These are phyloP conservation scores for Talaromyces pinophilus DNA, from an alignment of 2,329 filamentous ascomycete species.

Conservation along the genomic window DNA sequence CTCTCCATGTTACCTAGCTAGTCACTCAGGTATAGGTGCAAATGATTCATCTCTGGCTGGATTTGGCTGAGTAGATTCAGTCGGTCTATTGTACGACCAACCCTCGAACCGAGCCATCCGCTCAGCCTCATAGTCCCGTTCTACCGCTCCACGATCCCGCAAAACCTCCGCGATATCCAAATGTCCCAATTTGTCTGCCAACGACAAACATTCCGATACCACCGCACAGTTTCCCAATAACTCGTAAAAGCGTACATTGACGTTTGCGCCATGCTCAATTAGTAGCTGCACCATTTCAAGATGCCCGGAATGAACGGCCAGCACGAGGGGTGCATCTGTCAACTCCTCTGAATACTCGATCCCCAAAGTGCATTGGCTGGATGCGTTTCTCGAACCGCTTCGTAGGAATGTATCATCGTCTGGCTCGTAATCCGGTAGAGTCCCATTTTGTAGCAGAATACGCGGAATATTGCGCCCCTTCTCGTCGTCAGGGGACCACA, in stretches of 20 bases:
- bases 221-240: neutral
- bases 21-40: neutral
- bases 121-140: neutral
- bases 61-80: neutral
- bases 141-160: neutral
- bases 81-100: neutral
- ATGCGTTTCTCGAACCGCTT: neutral
- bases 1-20: neutral
- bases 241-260: neutral
- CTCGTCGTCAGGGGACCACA: neutral
- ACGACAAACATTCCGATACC: neutral
- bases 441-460: neutral
- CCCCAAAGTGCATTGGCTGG: neutral
- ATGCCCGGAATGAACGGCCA: neutral
- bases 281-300: neutral
- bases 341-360: neutral
- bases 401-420: neutral
- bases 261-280: neutral
- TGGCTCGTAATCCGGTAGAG: neutral
- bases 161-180: neutral
- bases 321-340: neutral
- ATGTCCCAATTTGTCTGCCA: neutral
- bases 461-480: neutral
- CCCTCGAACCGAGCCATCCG: neutral
- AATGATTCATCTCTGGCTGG: neutral